These are phyloP conservation scores for Annulohypoxylon stygium DNA, from an alignment of 495 filamentous ascomycete species.

Conservation along the genomic window DNA sequence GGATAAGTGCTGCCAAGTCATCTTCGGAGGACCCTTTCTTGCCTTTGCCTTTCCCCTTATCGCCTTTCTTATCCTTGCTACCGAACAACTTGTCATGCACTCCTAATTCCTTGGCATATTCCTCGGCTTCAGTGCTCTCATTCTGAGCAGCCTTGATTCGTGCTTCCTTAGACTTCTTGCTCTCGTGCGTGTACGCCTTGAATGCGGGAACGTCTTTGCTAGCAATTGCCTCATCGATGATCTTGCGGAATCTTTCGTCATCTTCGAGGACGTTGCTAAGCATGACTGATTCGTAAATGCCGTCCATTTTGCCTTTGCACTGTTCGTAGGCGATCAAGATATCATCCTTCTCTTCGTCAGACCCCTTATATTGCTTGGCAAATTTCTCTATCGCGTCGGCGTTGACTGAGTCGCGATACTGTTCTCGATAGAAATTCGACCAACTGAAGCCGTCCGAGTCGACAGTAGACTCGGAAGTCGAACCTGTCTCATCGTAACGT, in stretches of 20 bases:
- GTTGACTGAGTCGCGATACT: slow-evolving; percentile 79
- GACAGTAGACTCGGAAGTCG: slow-evolving; percentile 80
- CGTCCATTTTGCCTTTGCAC: slow-evolving; percentile 77
- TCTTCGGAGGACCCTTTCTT: slow-evolving; percentile 60
- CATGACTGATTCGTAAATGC: slow-evolving; percentile 85
- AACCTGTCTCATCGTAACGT: slow-evolving; percentile 90
- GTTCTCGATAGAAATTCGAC: slow-evolving; percentile 85
- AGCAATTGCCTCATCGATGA: slow-evolving; percentile 86
- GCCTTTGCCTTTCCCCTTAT: slow-evolving; percentile 49
- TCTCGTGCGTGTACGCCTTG: slow-evolving; percentile 77
- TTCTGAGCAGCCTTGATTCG: slow-evolving; percentile 72
- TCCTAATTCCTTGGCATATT: slow-evolving; percentile 76
- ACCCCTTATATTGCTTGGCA: slow-evolving; percentile 82
- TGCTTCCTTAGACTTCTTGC: slow-evolving; percentile 70
- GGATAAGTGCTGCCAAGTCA: slow-evolving; percentile 59
- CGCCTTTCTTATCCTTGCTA: slow-evolving; percentile 52
- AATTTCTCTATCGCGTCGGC: slow-evolving; percentile 78
- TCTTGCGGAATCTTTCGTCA: slow-evolving; percentile 82
- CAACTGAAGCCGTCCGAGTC: slow-evolving; percentile 86
- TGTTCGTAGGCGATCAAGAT: slow-evolving; percentile 80
- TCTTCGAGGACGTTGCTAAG: slow-evolving; percentile 86
- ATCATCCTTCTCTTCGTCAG: slow-evolving; percentile 83
- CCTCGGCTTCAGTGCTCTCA: slow-evolving; percentile 80
- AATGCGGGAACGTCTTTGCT: slow-evolving; percentile 73
- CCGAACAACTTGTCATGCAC: slow-evolving; percentile 70